Percentiles rank a stretch among this genome's conserved stretches.
phyloP scores from a whole-genome alignment of 495 filamentous ascomycete species.

The Achaetomiella virescens region DNA sequence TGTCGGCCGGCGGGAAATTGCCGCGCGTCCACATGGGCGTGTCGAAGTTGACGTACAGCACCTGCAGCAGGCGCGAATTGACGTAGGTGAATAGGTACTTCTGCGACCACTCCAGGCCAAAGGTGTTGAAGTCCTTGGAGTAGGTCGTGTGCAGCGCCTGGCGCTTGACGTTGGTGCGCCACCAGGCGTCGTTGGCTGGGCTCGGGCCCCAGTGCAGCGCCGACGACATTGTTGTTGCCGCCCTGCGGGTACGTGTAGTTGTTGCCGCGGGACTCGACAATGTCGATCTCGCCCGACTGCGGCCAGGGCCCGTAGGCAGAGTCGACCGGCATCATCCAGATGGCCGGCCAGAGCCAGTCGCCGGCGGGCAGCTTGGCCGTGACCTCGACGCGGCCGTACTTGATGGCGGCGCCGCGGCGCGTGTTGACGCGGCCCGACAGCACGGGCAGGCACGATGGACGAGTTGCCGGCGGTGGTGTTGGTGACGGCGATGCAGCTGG shows the following conservation, averaged over 20 bases:
- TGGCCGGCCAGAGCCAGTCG: slow-evolving; percentile 88
- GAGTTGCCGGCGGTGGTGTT: slow-evolving; percentile 61
- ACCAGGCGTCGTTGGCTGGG: slow-evolving; percentile 58
- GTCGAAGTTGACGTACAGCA: slow-evolving; percentile 73
- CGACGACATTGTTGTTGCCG: slow-evolving; percentile 76
- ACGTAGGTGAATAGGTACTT: slow-evolving; percentile 87
- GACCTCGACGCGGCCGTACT: slow-evolving; percentile 77
- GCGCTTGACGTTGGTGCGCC: slow-evolving; percentile 70
- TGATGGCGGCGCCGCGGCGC: slow-evolving; percentile 60
- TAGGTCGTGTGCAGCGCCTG: slow-evolving; percentile 72
- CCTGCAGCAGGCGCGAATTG: slow-evolving; percentile 70
- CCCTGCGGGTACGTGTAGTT: slow-evolving; percentile 66
- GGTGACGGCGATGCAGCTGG: slow-evolving; percentile 56
- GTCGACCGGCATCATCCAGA: slow-evolving; percentile 81
- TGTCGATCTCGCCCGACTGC: slow-evolving; percentile 78
- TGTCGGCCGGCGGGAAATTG: slow-evolving; percentile 60
- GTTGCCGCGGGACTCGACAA: slow-evolving; percentile 73
- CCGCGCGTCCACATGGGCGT: slow-evolving; percentile 65
- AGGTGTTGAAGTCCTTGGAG: slow-evolving; percentile 60
- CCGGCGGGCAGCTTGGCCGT: slow-evolving; percentile 65
- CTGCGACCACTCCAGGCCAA: slow-evolving; percentile 77
- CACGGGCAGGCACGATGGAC: slow-evolving; percentile 69
- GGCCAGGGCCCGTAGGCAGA: slow-evolving; percentile 73
- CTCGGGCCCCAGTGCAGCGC: slow-evolving; percentile 76
- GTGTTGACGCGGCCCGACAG: slow-evolving; percentile 74